Evolutionary conservation across 2,329 filamentous ascomycete genomes (phyloP).

Genomic region (Chaetomium olivaceum): DNA sequence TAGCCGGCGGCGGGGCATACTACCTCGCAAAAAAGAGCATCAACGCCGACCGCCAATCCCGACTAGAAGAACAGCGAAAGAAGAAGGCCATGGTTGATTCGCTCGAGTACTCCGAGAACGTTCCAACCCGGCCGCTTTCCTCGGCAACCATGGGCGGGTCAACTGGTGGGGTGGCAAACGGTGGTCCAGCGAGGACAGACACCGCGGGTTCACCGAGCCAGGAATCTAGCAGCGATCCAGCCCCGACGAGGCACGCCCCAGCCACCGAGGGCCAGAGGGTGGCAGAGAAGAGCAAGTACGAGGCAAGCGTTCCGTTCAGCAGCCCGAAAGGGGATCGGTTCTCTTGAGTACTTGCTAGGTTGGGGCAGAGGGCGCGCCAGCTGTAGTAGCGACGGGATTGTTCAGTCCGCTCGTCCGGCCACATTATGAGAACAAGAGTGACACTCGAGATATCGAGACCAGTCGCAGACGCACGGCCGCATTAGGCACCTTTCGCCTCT

Average conservation of each 20-base stretch:
- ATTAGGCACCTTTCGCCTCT: background rate
- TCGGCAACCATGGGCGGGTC: conserved; percentile 38
- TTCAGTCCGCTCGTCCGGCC: no score
- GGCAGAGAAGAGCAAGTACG: conserved; percentile 85
- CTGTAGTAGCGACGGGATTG: background rate
- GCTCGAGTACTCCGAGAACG: conserved; percentile 52
- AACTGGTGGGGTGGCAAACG: conserved; percentile 41
- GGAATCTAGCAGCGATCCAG: conserved; percentile 77
- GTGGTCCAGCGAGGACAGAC: conserved; percentile 59
- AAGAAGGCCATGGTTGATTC: conserved; percentile 61
- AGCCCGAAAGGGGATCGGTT: conserved; percentile 87
- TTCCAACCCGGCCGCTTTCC: conserved; percentile 33
- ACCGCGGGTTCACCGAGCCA: conserved; percentile 64
- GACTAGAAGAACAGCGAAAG: conserved; percentile 65
- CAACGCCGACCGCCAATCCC: conserved; percentile 79
- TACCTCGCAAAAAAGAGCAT: conserved; percentile 94
- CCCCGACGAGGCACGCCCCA: conserved; percentile 78
- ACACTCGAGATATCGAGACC: background rate
- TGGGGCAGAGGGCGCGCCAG: background rate
- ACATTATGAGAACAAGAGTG: background rate
- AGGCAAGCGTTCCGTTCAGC: conserved; percentile 72
- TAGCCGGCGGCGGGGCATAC: conserved; percentile 88
- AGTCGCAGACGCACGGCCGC: background rate
- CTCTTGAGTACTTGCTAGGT: conserved; percentile 44
- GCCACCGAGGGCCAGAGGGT: conserved; percentile 67